Evolutionary conservation across 345 rosid species (phyloP), one percentile per base, ranked within the genome.

Genomic region (Eucalyptus marginata): DNA sequence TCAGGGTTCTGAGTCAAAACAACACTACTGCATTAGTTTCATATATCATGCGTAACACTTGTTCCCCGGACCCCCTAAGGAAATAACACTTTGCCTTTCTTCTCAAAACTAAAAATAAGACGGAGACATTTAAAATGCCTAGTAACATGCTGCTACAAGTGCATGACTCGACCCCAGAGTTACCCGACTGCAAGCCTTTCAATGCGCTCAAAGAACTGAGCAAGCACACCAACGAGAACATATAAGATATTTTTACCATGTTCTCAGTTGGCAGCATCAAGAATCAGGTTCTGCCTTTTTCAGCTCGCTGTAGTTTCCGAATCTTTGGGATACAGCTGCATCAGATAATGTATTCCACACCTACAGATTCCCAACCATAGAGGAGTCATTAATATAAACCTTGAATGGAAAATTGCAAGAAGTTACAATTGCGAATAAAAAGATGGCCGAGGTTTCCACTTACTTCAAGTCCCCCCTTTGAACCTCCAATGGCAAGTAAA

Each of bases 401-500:
- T 10, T 29, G 0, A n/a, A 56, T 3, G 10, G 29, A 27, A 50
- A 66, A 11, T 8, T 33, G 43, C 29, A 79, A 36, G 76, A 9
- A 49, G 15, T 7, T 25, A 46, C 22, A 16, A 36, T 24, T n/a
- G 44, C 7, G 54, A 10, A 0, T 27, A 13, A 86, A 16, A 71
- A 44, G 49, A 50, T 12, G 27, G 24, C 51, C 7, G 9, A 36
- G 50, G 86, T 68, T 58, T 56, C 33, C 51, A 93, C 95, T 93
- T 89, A 96, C 99, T 91, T 94, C 93, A 88, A 96, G 31, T 87
- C 90, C 93, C 81, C 98, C 98, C 91, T 94, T 96, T 11, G 98
- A 97, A 88, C 98, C 99, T 91, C 98, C 99, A 15, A 96, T 92
- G 22, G 98, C 97, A 18, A 96, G 95, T 90, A 95, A 81, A 89